Evolutionary conservation across 78 protist species (phyloP).

Genomic region (Dictyostelium firmibasis): DNA sequence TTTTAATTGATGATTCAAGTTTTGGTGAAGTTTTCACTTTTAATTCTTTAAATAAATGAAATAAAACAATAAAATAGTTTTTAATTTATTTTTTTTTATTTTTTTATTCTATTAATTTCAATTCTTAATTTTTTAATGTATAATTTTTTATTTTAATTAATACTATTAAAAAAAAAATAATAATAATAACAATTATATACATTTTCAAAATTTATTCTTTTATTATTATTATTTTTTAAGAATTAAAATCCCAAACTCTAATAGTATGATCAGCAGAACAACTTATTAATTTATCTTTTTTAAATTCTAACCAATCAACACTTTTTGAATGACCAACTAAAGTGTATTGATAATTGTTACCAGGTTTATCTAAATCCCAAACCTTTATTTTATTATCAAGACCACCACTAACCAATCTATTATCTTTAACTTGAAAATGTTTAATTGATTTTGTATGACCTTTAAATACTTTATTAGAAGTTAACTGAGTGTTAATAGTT

Average conservation of each 20-base stretch:
- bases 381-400: slow-evolving; percentile 60
- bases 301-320: slow-evolving; percentile 74
- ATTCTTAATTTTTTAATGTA: too few species aligned
- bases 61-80: too few species aligned
- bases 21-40: not conserved
- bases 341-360: slow-evolving; percentile 45
- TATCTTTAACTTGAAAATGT: slow-evolving; percentile 62
- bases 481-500: not conserved
- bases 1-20: not conserved
- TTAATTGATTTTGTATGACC: slow-evolving; percentile 72
- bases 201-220: too few species aligned
- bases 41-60: not conserved
- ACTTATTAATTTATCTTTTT: slow-evolving; percentile 63
- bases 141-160: too few species aligned
- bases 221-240: not conserved
- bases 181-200: too few species aligned
- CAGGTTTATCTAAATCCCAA: slow-evolving; percentile 81
- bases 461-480: slow-evolving; percentile 28
- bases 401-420: slow-evolving; percentile 69
- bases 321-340: slow-evolving; percentile 56
- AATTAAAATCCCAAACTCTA: slow-evolving; percentile 55
- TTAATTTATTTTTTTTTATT: too few species aligned
- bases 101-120: too few species aligned
- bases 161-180: too few species aligned
- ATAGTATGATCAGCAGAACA: slow-evolving; percentile 69